Evolutionary conservation across 805 yeast species (phyloP), one percentile per base, ranked within the genome.

Genomic region (Myxozyma mucilagina): DNA sequence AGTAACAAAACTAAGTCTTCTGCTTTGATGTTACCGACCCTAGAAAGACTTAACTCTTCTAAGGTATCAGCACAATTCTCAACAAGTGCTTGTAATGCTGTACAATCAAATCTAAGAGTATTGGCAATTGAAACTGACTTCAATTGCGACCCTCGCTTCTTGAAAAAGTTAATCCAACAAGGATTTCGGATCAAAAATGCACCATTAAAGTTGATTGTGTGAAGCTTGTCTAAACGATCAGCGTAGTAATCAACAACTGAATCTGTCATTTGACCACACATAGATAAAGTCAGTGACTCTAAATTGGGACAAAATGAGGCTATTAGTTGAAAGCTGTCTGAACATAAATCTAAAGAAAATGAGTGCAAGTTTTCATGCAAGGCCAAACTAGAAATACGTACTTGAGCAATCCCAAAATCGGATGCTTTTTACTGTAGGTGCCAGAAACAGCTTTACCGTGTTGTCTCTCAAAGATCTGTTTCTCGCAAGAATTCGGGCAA

Each of bases 331-430:
- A 86, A 80, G 0, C 94, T 82, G 62, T 82, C 87, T 44, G 81
- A 79, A 29, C 84, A 82, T 16, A 94, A 79, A 52, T 60, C 63
- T 60, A 43, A 8, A 43, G 9, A 20, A 9, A 1, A 2, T 7
- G 48, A 36, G 32, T 42, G 16, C 32, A 14, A 20, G 1, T 14
- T 7, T 11, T 29, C 9, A 3, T n/a, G 34, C 9, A 31, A 18
- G 11, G n/a, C n/a, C 31, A 24, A 10, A 47, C 20, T 16, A 20
- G 10, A 39, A 35, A 5, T n/a, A 47, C 61, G n/a, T 52, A 60
- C 84, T 85, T 0, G 97, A 90, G 72, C 99, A 94, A 74, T 94
- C 99, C 91, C 96, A 90, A 64, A 94, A 84, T 64, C 88, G 88
- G 34, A 94, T 74, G 3, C 75, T 72, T 57, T 74, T 81, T 52